A percentile compares a stretch with the other conserved stretches of the same genome.
Evolutionary conservation across 805 yeast genomes (phyloP).

Genomic region (Schwanniomyces vanrijiae): DNA sequence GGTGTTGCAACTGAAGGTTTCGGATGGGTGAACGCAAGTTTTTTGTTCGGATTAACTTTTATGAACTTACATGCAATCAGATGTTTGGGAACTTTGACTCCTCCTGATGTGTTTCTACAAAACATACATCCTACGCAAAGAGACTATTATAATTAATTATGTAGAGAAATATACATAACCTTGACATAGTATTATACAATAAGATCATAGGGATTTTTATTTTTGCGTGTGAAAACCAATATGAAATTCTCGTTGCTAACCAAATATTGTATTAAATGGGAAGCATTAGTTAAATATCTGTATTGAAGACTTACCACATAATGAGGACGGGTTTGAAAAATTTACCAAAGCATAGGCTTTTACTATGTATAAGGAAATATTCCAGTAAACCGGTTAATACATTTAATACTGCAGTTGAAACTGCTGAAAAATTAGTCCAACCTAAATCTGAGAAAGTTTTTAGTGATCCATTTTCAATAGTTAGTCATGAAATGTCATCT

Average conservation of each 20-base stretch:
- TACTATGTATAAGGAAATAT: background rate
- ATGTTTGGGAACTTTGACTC: constrained; percentile 76
- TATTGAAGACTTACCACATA: background rate
- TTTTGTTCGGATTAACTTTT: constrained; percentile 66
- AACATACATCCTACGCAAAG: constrained; percentile 46
- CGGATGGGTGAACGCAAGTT: constrained; percentile 97
- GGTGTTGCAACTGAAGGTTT: constrained; percentile 96
- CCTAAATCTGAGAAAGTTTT: constrained; percentile 49
- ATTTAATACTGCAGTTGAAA: constrained; percentile 57
- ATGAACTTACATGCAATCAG: constrained; percentile 67
- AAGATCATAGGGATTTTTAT: background rate
- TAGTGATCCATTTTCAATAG: constrained; percentile 86
- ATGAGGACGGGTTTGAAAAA: background rate
- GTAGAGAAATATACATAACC: too few species aligned
- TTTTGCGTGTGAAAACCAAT: background rate
- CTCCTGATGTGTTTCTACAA: constrained; percentile 63
- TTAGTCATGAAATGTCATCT: constrained; percentile 88
- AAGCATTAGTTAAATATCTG: background rate
- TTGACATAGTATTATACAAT: too few species aligned
- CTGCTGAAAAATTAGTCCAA: constrained; percentile 75
- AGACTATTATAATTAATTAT: constrained; percentile 11
- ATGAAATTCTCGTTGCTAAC: background rate
- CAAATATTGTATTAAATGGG: background rate
- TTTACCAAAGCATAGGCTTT: background rate
- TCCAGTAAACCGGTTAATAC: constrained; percentile 9